phyloP scores from a whole-genome alignment of 2,329 filamentous ascomycete genomes.

The Stachybotrys elegans region DNA sequence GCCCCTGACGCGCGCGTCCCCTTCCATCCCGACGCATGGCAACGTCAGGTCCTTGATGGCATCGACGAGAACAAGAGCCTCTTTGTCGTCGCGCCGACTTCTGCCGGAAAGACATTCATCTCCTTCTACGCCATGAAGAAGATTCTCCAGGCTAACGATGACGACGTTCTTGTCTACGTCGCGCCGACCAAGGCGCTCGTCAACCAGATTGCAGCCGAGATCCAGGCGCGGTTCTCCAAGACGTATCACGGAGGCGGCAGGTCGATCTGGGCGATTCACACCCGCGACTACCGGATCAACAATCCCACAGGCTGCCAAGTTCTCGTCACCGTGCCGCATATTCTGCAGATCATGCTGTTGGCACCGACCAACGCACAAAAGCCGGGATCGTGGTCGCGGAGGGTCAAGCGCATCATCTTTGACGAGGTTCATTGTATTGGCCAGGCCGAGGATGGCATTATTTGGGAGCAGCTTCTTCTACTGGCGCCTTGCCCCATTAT shows the following conservation, averaged over 20 bases:
- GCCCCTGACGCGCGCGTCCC: constrained; percentile 60
- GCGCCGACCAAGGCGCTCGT: constrained; percentile 78
- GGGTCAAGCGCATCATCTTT: constrained; percentile 73
- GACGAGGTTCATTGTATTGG: constrained; percentile 80
- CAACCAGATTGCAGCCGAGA: constrained; percentile 77
- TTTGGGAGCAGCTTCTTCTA: constrained; percentile 75
- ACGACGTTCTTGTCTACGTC: constrained; percentile 71
- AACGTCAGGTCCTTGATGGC: constrained; percentile 66
- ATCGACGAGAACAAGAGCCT: constrained; percentile 67
- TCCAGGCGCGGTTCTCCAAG: constrained; percentile 71
- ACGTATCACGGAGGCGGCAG: constrained; percentile 50
- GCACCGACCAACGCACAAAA: constrained; percentile 58
- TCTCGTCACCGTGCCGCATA: constrained; percentile 71
- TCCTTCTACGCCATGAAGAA: constrained; percentile 82
- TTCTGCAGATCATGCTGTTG: constrained; percentile 73
- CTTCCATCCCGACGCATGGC: constrained; percentile 74
- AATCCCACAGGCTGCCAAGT: constrained; percentile 69
- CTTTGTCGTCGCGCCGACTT: constrained; percentile 73
- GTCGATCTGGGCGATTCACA: constrained; percentile 76
- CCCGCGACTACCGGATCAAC: constrained; percentile 70
- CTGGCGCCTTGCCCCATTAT: constrained; percentile 73
- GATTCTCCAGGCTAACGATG: constrained; percentile 61
- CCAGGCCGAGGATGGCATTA: constrained; percentile 67
- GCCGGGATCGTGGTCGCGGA: constrained; percentile 52
- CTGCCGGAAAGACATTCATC: constrained; percentile 78